Evolutionary conservation across 352 stramenopile genomes (phyloP), one percentile per base, ranked within the genome.

Genomic region (Blastocystis sp.): DNA sequence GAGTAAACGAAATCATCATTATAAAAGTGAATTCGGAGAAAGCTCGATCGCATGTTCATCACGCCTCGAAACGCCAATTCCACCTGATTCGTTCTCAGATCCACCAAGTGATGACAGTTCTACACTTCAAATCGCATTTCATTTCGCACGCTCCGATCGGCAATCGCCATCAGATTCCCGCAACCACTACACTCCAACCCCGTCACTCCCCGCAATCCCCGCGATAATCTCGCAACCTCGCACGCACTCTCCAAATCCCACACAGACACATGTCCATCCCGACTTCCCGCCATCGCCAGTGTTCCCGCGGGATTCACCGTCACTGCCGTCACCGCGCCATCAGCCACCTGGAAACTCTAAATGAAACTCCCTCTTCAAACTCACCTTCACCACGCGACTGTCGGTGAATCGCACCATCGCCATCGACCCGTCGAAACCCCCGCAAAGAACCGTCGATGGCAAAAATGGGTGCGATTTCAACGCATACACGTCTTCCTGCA

Each of bases 21-120:
- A 14, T 57, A n/a, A 46, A 78, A 78, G 44, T 78, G 67, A 0
- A 78, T 21, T 34, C 67, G 67, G 8, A 78, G 44, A n/a, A 78
- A 78, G 38, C 57, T 78, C 42, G 67, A 78, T n/a, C 67, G 67
- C 16, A 40, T 78, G 40, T 78, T 78, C 48, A 78, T 61, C 7
- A 78, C 44, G 27, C 67, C 67, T 21, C 67, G 67, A 27, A 78
- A 78, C 8, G 67, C 29, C 42, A 78, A 18, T 61, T 78, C 67
- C 34, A 78, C 49, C 0, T n/a, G 21, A 24, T 78, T 78, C 42
- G 42, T 78, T 6, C 67, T 42, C 21, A 42, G 24, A 40, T 78
- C 67, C 42, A 78, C 67, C 11, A 78, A 11, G 32, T 78, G 49
- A 27, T 78, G 38, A 46, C 67, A 78, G 49, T 78, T 78, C 67